Base-by-base conservation (phyloP, 2,329 filamentous ascomycete species). In the Verticillium nubilum region DNA sequence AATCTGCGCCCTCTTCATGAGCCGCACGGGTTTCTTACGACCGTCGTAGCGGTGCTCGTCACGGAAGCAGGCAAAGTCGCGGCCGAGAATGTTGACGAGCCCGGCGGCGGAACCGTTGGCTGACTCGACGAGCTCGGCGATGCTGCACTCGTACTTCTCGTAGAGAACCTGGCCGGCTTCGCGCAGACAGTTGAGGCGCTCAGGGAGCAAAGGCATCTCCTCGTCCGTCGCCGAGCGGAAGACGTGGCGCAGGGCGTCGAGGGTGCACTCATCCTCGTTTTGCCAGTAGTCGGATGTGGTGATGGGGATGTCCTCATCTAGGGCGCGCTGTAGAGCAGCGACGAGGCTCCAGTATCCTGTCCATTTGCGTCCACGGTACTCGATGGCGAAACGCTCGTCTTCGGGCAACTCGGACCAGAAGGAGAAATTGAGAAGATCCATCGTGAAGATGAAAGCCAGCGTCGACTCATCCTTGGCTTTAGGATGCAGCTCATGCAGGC, bases 281-380 rank as follows among this genome's bases (percentile, higher is more conserved):
- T 87, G 80, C 94, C 94, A 99, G 70, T 92, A 98, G 56, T 88
- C 83, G 5, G 94, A 90, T 61, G 87, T 91, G 5, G 93, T 97
- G 61, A 99, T 96, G 17, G 92, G 90, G 59, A 97, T 91, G 31
- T 90, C 89, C 80, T 97, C 93, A 57, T 98, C 92, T 50, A 98
- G 76, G 2, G 92, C 96, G 67, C 95, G 82, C 73, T 93, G 91
- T 67, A 99, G 73, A 25, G 90, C 85, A 26, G 95, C 95, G 23
- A 98, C 91, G 59, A 99, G 76, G 72, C 92, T 96, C 88, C 91
- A 97, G 74, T 99, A 99, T 3, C 95, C 95, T 0, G 92, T 97
- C 92, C 92, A 98, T 60, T 76, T 85, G 73, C 85, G 88, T 28
- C 86, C 92, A 53, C 83, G 84, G 73, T 97, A 98, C 60, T 91